A percentile compares a stretch with the other conserved stretches of the same genome.
Conservation (phyloP, 2,329 filamentous ascomycete genomes). For the Fusarium sp. region DNA sequence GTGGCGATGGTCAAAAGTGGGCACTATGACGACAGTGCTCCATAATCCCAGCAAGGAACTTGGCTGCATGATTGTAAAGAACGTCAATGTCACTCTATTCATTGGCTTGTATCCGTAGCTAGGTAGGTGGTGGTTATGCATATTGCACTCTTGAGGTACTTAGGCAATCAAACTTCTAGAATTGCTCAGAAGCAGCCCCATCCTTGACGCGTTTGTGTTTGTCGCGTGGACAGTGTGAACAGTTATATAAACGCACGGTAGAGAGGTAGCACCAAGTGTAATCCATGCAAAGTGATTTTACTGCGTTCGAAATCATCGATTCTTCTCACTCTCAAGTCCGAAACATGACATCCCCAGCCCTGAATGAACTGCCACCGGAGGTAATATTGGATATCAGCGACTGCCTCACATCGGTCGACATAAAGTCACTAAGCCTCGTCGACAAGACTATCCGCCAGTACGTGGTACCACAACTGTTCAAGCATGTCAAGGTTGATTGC, state of each 20-base stretch:
- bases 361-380: slow-evolving; percentile 9
- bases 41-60: slow-evolving; percentile 1
- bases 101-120: neutral
- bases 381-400: neutral
- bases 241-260: too few species aligned
- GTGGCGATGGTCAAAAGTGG: slow-evolving; percentile 10
- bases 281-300: neutral
- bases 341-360: neutral
- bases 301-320: neutral
- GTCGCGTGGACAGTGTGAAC: too few species aligned
- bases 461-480: slow-evolving; percentile 5
- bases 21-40: slow-evolving; percentile 20
- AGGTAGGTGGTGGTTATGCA: neutral
- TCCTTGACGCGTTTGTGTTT: too few species aligned
- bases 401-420: neutral
- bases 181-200: neutral
- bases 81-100: neutral
- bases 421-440: neutral
- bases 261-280: too few species aligned
- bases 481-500: slow-evolving; percentile 7
- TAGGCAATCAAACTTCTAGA: neutral
- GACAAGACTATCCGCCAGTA: neutral
- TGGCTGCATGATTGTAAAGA: neutral
- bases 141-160: neutral
- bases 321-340: too few species aligned